Evolutionary conservation across 352 stramenopile species (phyloP), one percentile per base, ranked within the genome.

Genomic region (Phytophthora fragariae): DNA sequence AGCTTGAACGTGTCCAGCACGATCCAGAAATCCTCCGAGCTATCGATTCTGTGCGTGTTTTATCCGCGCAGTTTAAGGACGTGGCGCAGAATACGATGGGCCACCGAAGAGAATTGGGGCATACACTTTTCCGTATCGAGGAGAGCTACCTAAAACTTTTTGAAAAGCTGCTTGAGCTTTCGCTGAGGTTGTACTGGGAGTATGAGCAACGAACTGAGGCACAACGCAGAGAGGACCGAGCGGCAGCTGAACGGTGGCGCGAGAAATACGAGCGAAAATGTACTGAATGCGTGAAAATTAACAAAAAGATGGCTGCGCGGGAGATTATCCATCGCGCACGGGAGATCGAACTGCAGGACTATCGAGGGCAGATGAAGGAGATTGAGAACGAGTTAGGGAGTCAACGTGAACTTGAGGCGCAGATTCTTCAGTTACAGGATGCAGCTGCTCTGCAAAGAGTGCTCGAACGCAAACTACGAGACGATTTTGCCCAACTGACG

Each of bases 61-160:
- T 94, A 11, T 92, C 87, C 0, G 77, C 80, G 11, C 83, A 94
- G 56, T 94, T 94, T 78, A 91, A 94, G 37, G 73, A 79, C 8
- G 70, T 90, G 14, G 87, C 87, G 1, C 82, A 84, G 19, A 80
- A 82, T 31, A 86, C 85, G 2, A 80, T 92, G 60, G 85, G 85
- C 0, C 87, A 94, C 29, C 83, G 87, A 4, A 88, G 82, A 55
- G 85, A 92, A 47, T 69, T 94, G 1, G 87, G 87, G 0, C 85
- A 91, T 47, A 66, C 81, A 14, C 68, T 94, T 10, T 83, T 94
- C 47, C 86, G 84, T 4, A 90, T 94, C 31, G 85, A 94, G 73
- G 84, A 90, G 55, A 91, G 71, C 56, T 94, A 94, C 56, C 63
- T 94, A 46, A 89, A 89, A 50, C 73, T 92, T 1, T 94, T 92